Conservation (phyloP, 495 filamentous ascomycete species). For the Trichoderma virens region DNA sequence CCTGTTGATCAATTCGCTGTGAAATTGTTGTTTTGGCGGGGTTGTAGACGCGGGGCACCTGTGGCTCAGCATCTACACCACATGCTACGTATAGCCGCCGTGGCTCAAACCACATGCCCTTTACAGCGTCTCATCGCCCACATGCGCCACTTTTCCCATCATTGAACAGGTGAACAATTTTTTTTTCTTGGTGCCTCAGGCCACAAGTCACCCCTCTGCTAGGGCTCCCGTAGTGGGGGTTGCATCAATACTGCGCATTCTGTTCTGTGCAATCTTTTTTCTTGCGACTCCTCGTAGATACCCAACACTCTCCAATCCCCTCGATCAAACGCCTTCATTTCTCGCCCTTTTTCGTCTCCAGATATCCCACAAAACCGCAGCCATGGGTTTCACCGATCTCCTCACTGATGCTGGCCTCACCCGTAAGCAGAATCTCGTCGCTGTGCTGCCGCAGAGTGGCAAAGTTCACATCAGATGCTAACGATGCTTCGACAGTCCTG, state of each 20-base stretch:
- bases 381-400: slow-evolving; percentile 95
- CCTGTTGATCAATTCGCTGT: too few species aligned
- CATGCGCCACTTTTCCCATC: not conserved
- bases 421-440: slow-evolving; percentile 46
- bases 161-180: too few species aligned
- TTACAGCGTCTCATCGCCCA: not conserved
- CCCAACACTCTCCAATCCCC: not conserved
- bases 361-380: slow-evolving; percentile 5
- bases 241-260: slow-evolving; percentile 1
- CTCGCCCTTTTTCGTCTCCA: not conserved
- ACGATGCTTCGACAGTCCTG: slow-evolving; percentile 56
- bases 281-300: slow-evolving; percentile 3
- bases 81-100: too few species aligned
- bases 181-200: slow-evolving; percentile 1
- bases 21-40: not conserved
- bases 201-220: not conserved
- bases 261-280: not conserved
- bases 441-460: not conserved
- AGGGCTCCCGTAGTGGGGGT: slow-evolving; percentile 5
- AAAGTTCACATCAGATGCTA: slow-evolving; percentile 9
- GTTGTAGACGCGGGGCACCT: not conserved
- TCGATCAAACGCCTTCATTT: not conserved
- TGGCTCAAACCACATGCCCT: not conserved
- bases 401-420: slow-evolving; percentile 77
- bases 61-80: not conserved